phyloP scores from a whole-genome alignment of 192 early-diverging fungal species.

The Mortierella alpina region DNA sequence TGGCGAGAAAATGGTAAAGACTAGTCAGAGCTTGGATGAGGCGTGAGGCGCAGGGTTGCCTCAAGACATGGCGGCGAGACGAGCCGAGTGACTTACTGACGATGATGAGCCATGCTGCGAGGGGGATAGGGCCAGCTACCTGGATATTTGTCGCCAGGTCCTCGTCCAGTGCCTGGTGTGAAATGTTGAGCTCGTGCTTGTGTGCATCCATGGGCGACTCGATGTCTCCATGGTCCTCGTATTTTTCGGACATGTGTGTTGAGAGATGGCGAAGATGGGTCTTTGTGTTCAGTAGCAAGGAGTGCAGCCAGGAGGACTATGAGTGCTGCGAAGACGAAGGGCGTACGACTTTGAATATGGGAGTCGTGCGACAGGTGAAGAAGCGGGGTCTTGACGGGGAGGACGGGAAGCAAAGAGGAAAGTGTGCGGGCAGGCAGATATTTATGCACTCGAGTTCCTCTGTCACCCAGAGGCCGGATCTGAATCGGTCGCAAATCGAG shows the following conservation, averaged over 20 bases:
- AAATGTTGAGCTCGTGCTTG: conserved; percentile 15
- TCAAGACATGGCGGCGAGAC: too few species aligned
- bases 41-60: too few species aligned
- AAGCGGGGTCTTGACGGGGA: conserved; percentile 5
- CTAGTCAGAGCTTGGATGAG: background rate
- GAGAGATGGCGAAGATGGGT: background rate
- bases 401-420: conserved; percentile 7
- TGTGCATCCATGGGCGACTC: background rate
- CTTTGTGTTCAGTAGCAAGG: background rate
- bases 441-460: background rate
- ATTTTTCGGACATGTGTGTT: conserved; percentile 12
- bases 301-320: background rate
- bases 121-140: conserved; percentile 49
- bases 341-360: background rate
- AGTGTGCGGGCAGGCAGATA: too few species aligned
- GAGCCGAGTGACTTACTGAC: conserved; percentile 64
- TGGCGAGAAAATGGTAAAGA: conserved; percentile 11
- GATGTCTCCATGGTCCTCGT: background rate
- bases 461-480: background rate
- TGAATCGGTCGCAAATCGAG: too few species aligned
- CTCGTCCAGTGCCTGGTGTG: background rate
- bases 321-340: background rate
- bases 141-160: conserved; percentile 19
- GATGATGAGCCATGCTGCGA: conserved; percentile 51
- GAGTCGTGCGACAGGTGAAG: background rate